Base-by-base conservation (phyloP, 257 asterid species). In the Eustoma russellianum region DNA sequence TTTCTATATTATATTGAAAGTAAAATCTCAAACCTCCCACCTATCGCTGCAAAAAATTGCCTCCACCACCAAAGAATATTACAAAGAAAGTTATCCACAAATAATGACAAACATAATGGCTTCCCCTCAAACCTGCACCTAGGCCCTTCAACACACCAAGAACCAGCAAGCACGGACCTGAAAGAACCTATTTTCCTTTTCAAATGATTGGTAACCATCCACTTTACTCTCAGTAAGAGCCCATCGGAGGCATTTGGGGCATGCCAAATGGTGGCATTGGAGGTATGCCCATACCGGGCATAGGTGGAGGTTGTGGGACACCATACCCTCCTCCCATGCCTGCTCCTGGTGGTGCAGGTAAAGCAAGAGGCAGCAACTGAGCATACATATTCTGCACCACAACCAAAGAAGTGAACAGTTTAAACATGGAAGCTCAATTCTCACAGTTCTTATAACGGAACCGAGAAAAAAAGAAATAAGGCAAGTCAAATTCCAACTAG, bases 181-280 rank as follows among this genome's bases (percentile, higher is more conserved):
- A 53, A 56, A 62, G 55, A 47, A 50, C 34, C 50, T 41, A 12
- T 19, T 17, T 60, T 48, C 48, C 13, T 41, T 46, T 48, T 7
- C 30, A 41, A 57, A 53, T 38, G 12, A 38, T 8, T 38, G 43
- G 10, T 38, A 38, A 7, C 12, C 30, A 24, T 24, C 30, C 30
- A 24, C 30, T 24, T 24, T 24, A 24, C 30, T 24, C 72, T 82
- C 76, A 92, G 66, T 92, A 92, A 41, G 97, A 66, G 10, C 94
- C 99, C 99, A 92, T 88, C 52, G 83, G 79, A 46, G 97, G 97
- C 95, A 92, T 92, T 67, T 97, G 95, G 44, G 97, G 97, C 95
- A 92, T 92, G 70, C 98, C 97, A 62, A 75, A 87, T 13, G 93
- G 86, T 13, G 90, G 89, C 95, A 82, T 85, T 28, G 94, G 90